Evolutionary conservation across 805 yeast species (phyloP).

Genomic region (Debaryomyces tyrocola): DNA sequence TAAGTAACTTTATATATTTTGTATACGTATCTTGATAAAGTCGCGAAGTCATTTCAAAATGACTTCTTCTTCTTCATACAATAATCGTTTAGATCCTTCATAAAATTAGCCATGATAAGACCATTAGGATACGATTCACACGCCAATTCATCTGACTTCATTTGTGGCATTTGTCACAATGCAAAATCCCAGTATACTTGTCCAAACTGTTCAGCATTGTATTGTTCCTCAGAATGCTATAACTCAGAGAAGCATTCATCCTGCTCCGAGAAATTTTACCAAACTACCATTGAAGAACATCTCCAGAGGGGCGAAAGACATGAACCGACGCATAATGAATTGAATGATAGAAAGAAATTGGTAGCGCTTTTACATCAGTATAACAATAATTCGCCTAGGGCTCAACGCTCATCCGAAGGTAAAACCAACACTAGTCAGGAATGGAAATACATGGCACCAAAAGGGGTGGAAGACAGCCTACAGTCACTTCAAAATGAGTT

Average conservation of each 20-base stretch:
- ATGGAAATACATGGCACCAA: slow-evolving; percentile 5
- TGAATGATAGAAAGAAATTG: slow-evolving; percentile 1
- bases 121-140: neutral
- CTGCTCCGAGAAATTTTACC: slow-evolving; percentile 6
- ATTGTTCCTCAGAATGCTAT: slow-evolving; percentile 6
- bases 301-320: neutral
- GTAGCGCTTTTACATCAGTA: slow-evolving; percentile 1
- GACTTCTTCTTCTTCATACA: too few relatives aligned
- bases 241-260: slow-evolving; percentile 3
- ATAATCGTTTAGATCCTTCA: too few relatives aligned
- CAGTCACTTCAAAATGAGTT: neutral
- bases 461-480: neutral
- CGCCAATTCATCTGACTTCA: neutral
- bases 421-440: neutral
- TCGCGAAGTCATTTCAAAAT: too few relatives aligned
- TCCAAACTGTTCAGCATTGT: slow-evolving; percentile 3
- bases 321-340: neutral
- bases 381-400: neutral
- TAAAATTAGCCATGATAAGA: neutral
- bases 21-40: too few relatives aligned
- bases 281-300: neutral
- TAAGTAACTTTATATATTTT: too few relatives aligned
- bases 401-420: neutral
- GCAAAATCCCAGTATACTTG: slow-evolving; percentile 1
- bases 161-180: slow-evolving; percentile 4